Evolutionary conservation across 2,329 filamentous ascomycete genomes (phyloP).

Genomic region (Diatrype stigma): DNA sequence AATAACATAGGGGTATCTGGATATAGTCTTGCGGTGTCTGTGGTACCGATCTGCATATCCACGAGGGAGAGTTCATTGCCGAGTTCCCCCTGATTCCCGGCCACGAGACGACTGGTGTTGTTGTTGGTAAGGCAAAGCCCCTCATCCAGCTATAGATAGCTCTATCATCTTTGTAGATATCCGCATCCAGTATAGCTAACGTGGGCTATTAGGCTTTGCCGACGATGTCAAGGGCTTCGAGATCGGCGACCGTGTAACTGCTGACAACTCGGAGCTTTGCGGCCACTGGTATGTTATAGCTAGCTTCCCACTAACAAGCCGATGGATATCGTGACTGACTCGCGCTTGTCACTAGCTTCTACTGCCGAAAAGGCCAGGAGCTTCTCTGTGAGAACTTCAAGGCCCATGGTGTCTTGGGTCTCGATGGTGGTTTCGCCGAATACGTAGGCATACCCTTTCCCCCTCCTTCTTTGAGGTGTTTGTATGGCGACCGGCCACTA

Average conservation of each 20-base stretch:
- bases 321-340: conserved; percentile 6
- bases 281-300: conserved; percentile 47
- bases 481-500: conserved; percentile 17
- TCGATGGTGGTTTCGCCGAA: conserved; percentile 70
- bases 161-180: not conserved
- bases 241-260: conserved; percentile 60
- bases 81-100: conserved; percentile 64
- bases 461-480: conserved; percentile 44
- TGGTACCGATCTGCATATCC: conserved; percentile 49
- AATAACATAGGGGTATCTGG: conserved; percentile 12
- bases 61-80: conserved; percentile 63
- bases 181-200: conserved; percentile 5
- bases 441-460: conserved; percentile 37
- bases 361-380: conserved; percentile 64
- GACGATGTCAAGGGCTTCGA: conserved; percentile 55
- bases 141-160: no score
- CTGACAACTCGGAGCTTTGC: conserved; percentile 64
- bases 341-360: conserved; percentile 42
- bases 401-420: conserved; percentile 58
- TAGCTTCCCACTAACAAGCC: not conserved
- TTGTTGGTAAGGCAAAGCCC: conserved; percentile 44
- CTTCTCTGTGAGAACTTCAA: conserved; percentile 67
- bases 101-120: conserved; percentile 64
- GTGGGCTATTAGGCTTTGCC: conserved; percentile 18
- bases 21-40: conserved; percentile 28